Conservation (phyloP, 225 moss, liverwort and hornwort species). For the Pleurozium schreberi region DNA sequence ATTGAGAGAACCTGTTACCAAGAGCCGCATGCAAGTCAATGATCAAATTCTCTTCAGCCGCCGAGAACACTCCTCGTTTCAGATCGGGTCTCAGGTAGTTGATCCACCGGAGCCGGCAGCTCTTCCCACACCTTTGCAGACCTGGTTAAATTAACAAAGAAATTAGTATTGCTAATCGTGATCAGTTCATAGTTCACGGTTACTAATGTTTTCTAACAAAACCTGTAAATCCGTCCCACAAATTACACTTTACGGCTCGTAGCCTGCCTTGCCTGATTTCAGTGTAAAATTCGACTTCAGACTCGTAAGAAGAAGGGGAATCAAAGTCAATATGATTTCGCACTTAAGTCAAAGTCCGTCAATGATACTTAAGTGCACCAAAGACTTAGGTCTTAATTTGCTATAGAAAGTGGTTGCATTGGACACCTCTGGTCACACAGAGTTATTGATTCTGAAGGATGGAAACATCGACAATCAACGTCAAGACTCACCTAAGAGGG, state of each 20-base stretch:
- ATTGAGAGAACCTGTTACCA: constrained; percentile 73
- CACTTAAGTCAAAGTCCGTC: neutral
- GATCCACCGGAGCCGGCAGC: constrained; percentile 93
- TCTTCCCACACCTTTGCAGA: constrained; percentile 83
- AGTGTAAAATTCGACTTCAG: neutral
- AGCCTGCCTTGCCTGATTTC: neutral
- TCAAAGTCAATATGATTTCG: neutral
- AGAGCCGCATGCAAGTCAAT: constrained; percentile 75
- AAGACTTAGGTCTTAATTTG: neutral
- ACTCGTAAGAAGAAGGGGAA: neutral
- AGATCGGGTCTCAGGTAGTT: constrained; percentile 89
- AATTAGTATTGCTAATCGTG: neutral
- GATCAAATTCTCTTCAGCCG: constrained; percentile 69
- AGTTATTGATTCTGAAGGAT: neutral
- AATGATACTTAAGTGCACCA: neutral
- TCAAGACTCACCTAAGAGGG: neutral
- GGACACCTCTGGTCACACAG: neutral
- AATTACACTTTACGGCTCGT: neutral
- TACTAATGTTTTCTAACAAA: neutral
- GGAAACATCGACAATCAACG: neutral
- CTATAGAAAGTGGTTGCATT: neutral
- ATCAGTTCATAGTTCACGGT: neutral
- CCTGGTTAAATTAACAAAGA: constrained; percentile 19
- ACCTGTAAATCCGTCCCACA: neutral
- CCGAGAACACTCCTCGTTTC: constrained; percentile 78